A percentile compares a stretch with the other conserved stretches of the same genome.
phyloP scores from a whole-genome alignment of 169 alveolate genomes.

The Amoebophrya sp. region DNA sequence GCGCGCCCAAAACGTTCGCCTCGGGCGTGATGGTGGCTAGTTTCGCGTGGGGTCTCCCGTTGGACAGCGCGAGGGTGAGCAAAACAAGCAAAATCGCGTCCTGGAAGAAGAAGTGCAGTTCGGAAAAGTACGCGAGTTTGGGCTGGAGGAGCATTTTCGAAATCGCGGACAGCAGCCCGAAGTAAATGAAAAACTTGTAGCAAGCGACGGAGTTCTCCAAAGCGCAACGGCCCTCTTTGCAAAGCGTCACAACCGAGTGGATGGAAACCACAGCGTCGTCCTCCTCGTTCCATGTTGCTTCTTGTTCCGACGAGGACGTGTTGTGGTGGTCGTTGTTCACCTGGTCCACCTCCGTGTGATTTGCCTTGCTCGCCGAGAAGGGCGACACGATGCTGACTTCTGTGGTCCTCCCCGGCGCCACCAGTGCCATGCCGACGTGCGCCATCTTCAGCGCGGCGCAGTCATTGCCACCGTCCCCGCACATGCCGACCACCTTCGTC shows the following conservation, averaged over 20 bases:
- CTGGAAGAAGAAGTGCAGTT: neutral
- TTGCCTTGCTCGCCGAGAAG: neutral
- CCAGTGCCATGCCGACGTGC: constrained; percentile 17
- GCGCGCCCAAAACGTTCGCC: neutral
- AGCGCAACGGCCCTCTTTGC: constrained; percentile 64
- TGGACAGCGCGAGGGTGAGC: neutral
- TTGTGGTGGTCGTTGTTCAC: no score
- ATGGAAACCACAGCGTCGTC: neutral
- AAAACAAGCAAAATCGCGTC: neutral
- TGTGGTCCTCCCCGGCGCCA: constrained; percentile 8
- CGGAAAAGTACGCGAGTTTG: neutral
- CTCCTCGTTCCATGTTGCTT: no score
- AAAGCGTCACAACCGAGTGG: neutral
- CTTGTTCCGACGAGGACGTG: no score
- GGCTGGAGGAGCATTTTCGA: neutral
- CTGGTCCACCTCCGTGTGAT: no score
- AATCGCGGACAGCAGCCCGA: constrained; percentile 29
- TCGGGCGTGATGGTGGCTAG: neutral
- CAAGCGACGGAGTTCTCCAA: constrained; percentile 63
- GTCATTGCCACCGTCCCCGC: constrained; percentile 16
- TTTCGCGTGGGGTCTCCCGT: neutral
- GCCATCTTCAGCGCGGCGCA: neutral
- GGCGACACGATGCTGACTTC: constrained; percentile 10
- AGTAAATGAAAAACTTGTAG: constrained; percentile 61
- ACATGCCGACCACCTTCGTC: constrained; percentile 39